Evolutionary conservation across 2,329 filamentous ascomycete genomes (phyloP), one percentile per base, ranked within the genome.

Genomic region (Stachybotrys elegans): DNA sequence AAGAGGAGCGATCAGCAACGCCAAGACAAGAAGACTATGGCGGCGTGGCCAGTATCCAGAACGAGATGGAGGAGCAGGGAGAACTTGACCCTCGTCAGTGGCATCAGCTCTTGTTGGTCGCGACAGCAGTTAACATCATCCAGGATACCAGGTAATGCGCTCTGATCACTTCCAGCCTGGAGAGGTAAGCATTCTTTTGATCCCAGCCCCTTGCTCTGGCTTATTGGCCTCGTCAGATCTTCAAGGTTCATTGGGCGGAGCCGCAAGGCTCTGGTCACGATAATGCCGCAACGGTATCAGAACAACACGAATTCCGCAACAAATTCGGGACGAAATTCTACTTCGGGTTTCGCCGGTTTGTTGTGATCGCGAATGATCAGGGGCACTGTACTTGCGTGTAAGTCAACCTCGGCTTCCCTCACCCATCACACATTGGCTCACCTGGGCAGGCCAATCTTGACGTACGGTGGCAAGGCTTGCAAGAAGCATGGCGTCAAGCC

Each of bases 371-470:
- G 2, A 75, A 70, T 40, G 70, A 75, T 21, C 63, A 68, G 16
- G 77, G 77, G 3, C 73, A 79, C 48, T 76, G 71, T 48, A 72
- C 68, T 20, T 79, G 76, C 64, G 72, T 81, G 76, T 80, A 68
- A 66, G 73, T 58, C 16, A 42, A 14, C 16, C 6, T 6, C 3
- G 14, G 35, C 44, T 14, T 19, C 23, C n/a, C n/a, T n/a, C 6
- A n/a, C 20, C 6, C 25, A 11, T n/a, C n/a, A n/a, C n/a, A 34
- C 7, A 17, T 35, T 21, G 2, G n/a, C n/a, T n/a, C n/a, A n/a
- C 56, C 42, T 23, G 25, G 4, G 5, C 44, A 79, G 77, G 12
- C 75, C 76, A 2, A 79, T 81, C 41, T 60, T 74, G 19, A 79
- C 77, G 1, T 81, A 81, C 48, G 68, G 70, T n/a, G 63, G 64